phyloP scores from a whole-genome alignment of 208 protist genomes.

The Crithidia sp. region DNA sequence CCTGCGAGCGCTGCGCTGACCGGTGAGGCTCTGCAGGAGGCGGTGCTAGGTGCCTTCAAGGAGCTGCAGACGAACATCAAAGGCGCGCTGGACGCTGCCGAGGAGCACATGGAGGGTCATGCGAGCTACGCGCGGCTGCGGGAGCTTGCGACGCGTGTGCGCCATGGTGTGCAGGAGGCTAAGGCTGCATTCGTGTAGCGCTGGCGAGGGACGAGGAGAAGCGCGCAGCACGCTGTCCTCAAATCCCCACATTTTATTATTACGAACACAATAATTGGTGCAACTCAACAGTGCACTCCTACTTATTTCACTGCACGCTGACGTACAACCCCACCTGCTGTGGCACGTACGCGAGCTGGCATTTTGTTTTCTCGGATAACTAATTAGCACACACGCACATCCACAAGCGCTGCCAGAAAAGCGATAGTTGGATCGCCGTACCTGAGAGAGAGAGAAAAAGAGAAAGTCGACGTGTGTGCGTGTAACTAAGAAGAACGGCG shows the following conservation, averaged over 20 bases:
- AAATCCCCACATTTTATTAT: not conserved
- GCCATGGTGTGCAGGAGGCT: slow-evolving; percentile 46
- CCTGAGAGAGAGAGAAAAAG: too few species aligned
- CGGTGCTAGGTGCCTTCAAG: slow-evolving; percentile 47
- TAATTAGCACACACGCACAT: too few species aligned
- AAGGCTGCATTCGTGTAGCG: slow-evolving; percentile 38
- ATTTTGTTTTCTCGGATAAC: too few species aligned
- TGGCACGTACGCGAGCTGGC: too few species aligned
- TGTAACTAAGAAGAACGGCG: too few species aligned
- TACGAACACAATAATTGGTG: too few species aligned
- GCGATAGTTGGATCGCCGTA: too few species aligned
- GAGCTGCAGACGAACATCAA: slow-evolving; percentile 69
- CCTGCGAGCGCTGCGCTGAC: not conserved
- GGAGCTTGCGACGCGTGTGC: slow-evolving; percentile 43
- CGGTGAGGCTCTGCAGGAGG: slow-evolving; percentile 33
- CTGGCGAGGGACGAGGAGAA: not conserved
- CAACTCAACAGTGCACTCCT: too few species aligned
- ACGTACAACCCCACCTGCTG: too few species aligned
- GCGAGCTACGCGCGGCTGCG: slow-evolving; percentile 52
- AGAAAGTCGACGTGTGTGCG: too few species aligned
- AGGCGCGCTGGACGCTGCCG: slow-evolving; percentile 59
- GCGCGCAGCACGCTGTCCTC: not conserved
- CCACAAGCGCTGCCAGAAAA: too few species aligned
- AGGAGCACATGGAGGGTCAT: slow-evolving; percentile 78
- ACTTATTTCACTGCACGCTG: too few species aligned